Evolutionary conservation across 306 rosid genomes (phyloP).

Genomic region (Notholithocarpus densiflorus): DNA sequence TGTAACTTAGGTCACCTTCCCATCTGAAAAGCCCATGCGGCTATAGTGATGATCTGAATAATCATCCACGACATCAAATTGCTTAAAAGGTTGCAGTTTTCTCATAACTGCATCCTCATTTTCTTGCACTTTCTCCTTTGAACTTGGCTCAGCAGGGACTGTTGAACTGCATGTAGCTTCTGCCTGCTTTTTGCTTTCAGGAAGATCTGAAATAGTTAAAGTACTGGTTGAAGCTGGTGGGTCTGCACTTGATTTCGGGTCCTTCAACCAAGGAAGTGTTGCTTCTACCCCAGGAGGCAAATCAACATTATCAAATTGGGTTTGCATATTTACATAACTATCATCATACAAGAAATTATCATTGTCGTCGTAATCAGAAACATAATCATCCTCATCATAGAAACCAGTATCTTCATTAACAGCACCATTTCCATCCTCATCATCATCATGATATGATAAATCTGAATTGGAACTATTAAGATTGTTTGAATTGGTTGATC

Average conservation of each 20-base stretch:
- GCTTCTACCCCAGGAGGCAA: constrained; percentile 84
- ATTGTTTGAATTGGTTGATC: constrained; percentile 38
- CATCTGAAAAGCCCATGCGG: constrained; percentile 28
- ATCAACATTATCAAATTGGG: constrained; percentile 72
- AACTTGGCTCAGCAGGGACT: constrained; percentile 36
- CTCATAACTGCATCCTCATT: constrained; percentile 13
- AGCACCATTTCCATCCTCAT: constrained; percentile 25
- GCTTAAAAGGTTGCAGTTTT: constrained; percentile 44
- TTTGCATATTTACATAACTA: constrained; percentile 42
- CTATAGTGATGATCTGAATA: constrained; percentile 58
- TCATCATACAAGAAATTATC: constrained; percentile 39
- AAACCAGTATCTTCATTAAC: constrained; percentile 32
- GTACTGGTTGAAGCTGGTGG: constrained; percentile 8
- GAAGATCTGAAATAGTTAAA: constrained; percentile 23
- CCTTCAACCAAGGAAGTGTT: constrained; percentile 67
- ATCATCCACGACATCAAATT: constrained; percentile 55
- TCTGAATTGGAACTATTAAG: constrained; percentile 42
- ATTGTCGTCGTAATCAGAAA: constrained; percentile 32
- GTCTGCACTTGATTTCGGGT: constrained; percentile 30
- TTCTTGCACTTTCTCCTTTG: constrained; percentile 32
- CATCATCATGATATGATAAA: constrained; percentile 34
- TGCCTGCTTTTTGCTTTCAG: constrained; percentile 16
- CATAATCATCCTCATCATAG: constrained; percentile 41
- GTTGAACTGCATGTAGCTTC: constrained; percentile 25
- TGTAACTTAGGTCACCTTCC: constrained; percentile 41